A percentile compares a stretch with the other conserved stretches of the same genome.
These are phyloP conservation scores for Pyrenochaeta sp. DNA, from an alignment of 2,329 filamentous ascomycete genomes.

Conservation along the genomic window DNA sequence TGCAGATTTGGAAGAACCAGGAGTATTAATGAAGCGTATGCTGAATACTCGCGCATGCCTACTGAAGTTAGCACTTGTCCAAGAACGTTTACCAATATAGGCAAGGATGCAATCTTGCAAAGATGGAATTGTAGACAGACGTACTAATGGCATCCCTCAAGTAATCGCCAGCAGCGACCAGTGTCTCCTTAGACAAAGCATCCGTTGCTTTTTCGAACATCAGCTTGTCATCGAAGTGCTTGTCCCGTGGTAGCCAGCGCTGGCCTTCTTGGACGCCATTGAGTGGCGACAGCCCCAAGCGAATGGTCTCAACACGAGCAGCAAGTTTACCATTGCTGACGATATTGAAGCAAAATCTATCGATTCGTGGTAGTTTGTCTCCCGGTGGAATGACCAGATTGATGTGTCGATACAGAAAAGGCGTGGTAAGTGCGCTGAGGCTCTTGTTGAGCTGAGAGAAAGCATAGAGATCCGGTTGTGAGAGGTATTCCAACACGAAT, in stretches of 20 bases:
- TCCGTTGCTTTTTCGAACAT: slow-evolving; percentile 19
- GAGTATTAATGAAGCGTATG: slow-evolving; percentile 31
- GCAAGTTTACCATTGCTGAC: slow-evolving; percentile 21
- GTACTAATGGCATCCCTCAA: slow-evolving; percentile 22
- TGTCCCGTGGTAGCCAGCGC: slow-evolving; percentile 24
- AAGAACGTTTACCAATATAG: background rate
- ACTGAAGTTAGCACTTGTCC: background rate
- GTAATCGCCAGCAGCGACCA: slow-evolving; percentile 22
- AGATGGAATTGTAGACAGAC: background rate
- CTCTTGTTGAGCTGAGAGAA: slow-evolving; percentile 20
- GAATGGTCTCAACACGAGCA: slow-evolving; percentile 26
- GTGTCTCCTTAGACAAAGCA: slow-evolving; percentile 17
- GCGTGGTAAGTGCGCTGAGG: slow-evolving; percentile 17
- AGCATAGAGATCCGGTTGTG: slow-evolving; percentile 24
- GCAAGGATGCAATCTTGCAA: background rate
- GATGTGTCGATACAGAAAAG: slow-evolving; percentile 33
- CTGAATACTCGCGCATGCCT: slow-evolving; percentile 31
- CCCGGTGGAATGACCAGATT: slow-evolving; percentile 26
- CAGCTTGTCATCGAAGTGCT: slow-evolving; percentile 15
- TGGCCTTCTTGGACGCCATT: slow-evolving; percentile 18
- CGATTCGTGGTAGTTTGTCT: slow-evolving; percentile 30
- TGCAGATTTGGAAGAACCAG: slow-evolving; percentile 27
- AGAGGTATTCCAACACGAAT: slow-evolving; percentile 24
- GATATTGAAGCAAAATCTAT: slow-evolving; percentile 33
- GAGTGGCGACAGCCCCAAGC: slow-evolving; percentile 24